phyloP scores from a whole-genome alignment of 345 rosid species.

The Jatropha curcas region DNA sequence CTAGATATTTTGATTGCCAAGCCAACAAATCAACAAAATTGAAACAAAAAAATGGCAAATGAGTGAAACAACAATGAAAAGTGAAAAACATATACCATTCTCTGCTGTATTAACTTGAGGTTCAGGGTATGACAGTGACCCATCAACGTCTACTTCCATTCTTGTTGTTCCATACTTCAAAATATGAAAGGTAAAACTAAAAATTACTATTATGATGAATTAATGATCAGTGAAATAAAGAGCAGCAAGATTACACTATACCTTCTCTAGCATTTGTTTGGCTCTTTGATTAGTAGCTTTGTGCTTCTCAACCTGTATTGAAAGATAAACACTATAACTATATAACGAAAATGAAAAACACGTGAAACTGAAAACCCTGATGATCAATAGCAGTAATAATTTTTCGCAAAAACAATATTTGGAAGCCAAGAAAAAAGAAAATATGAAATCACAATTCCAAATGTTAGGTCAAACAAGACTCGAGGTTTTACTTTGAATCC shows the following conservation, averaged over 20 bases:
- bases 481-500: background rate
- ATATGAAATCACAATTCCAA: too few species aligned
- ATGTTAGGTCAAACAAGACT: background rate
- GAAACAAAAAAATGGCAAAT: background rate
- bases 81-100: slow-evolving; percentile 43
- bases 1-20: background rate
- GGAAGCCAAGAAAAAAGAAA: too few species aligned
- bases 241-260: slow-evolving; percentile 9
- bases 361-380: background rate
- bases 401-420: too few species aligned
- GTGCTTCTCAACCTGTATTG: slow-evolving; percentile 60
- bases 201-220: background rate
- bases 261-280: slow-evolving; percentile 76
- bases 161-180: slow-evolving; percentile 75
- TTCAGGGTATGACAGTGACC: slow-evolving; percentile 71
- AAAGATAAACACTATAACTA: background rate
- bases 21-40: background rate
- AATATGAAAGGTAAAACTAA: slow-evolving; percentile 17
- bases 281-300: slow-evolving; percentile 69
- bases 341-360: background rate
- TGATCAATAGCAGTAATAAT: too few species aligned
- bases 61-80: background rate
- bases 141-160: slow-evolving; percentile 85
- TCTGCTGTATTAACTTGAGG: slow-evolving; percentile 50
- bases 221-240: background rate